Evolutionary conservation across 176 grass and related monocot species (phyloP), one percentile per base, ranked within the genome.

Genomic region (Cocos nucifera): DNA sequence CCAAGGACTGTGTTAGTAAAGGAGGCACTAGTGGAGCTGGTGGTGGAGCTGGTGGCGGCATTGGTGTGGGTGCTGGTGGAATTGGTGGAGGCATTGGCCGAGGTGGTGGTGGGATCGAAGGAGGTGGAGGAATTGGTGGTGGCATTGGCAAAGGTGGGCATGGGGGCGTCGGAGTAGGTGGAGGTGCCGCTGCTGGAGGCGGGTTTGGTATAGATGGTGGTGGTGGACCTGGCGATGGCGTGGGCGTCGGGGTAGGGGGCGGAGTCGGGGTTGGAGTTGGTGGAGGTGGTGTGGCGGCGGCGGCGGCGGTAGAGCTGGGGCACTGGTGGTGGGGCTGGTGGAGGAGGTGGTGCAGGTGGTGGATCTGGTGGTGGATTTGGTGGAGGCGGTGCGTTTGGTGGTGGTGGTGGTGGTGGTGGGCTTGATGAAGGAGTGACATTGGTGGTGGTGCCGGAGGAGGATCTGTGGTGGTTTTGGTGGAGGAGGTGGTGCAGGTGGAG

Each of bases 201-300:
- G 73, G 73, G 2, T 22, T 3, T 0, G 79, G 84, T 17, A 61
- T 8, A 17, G 51, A 51, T 4, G 59, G 17, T 0, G 50, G 24
- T 8, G 65, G 65, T 22, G 58, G 22, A 6, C 57, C 19, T 6
- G 24, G 19, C n/a, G 30, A 57, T 18, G 49, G 70, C 23, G 70
- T 49, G 16, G 65, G 4, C 20, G 73, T 61, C 0, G 18, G 0
- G 0, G 65, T 39, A 2, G 20, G 5, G 17, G 63, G 19, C 35
- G 26, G 49, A 39, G 6, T 50, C 5, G 24, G 12, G 18, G 64
- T 54, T 5, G 71, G 76, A 49, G 67, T 75, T 1, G 84, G 84
- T 35, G 63, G 51, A 8, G 79, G 73, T 54, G 54, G 54, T 24
- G 17, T 24, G 17, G 53, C 4, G 65, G 53, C 2, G 51, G 23